Base-by-base conservation (phyloP, 495 filamentous ascomycete species). In the Aspergillus saccharolyticus region DNA sequence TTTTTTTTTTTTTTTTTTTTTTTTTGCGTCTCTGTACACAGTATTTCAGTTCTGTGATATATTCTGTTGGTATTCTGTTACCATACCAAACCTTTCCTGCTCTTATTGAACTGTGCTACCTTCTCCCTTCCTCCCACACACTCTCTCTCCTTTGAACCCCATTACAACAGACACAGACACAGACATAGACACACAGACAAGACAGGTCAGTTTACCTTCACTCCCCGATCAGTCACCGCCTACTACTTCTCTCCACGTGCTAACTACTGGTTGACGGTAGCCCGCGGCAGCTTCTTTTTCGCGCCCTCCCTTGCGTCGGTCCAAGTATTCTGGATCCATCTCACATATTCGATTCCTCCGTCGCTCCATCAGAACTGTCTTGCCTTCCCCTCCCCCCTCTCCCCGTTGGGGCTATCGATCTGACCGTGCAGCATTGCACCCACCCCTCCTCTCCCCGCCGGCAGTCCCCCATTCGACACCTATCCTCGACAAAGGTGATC, bases 181-280 rank as follows among this genome's bases (percentile, higher is more conserved):
- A 3, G 25, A 39, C 7, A 39, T 12, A 15, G 33, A 39, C 2
- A 39, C 7, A 39, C 25, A 39, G 33, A 39, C 33, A 39, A 2
- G 33, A 6, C 33, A 39, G 33, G 33, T 39, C 33, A 39, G 33
- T 39, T 12, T 9, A 39, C 5, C 25, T 28, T 30, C 25, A 30
- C 25, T 10, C 4, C 21, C 21, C 24, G 21, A 18, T 33, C 55
- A 39, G 55, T 57, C 55, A 57, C 52, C 52, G 53, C 52, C 53
- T 55, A 24, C 53, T 54, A 60, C n/a, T n/a, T n/a, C 56, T 65
- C 63, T 62, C 63, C 63, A 65, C 63, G 63, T 65, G 63, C 63
- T 59, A 60, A 60, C 63, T 57, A 54, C 63, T 61, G 54, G 59
- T 57, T 53, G 33, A 57, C 59, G 56, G 56, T 61, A 54, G 56